These are phyloP conservation scores for Proteromonas lacertae DNA, from an alignment of 352 stramenopile genomes.

Conservation along the genomic window DNA sequence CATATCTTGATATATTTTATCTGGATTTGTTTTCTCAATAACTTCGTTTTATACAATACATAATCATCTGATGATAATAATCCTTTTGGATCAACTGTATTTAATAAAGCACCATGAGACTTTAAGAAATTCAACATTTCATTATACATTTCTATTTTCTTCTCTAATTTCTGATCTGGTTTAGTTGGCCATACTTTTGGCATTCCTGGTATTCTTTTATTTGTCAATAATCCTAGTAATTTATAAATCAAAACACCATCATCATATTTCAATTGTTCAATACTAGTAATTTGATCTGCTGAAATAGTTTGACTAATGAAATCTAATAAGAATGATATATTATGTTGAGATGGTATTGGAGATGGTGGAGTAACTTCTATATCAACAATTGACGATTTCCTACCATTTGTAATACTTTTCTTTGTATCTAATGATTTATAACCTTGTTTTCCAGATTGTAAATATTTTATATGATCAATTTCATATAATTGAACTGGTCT, in stretches of 20 bases:
- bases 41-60: slow-evolving; percentile 36
- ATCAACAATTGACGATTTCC: too few relatives aligned
- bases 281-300: slow-evolving; percentile 10
- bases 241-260: too few relatives aligned
- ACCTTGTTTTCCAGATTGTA: slow-evolving; percentile 3
- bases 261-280: slow-evolving; percentile 10
- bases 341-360: too few relatives aligned
- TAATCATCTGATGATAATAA: slow-evolving; percentile 26
- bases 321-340: too few relatives aligned
- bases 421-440: slow-evolving; percentile 5
- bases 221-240: too few relatives aligned
- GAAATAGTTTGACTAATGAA: too few relatives aligned
- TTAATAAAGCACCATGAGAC: slow-evolving; percentile 46
- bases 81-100: slow-evolving; percentile 25
- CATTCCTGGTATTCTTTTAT: too few relatives aligned
- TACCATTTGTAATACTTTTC: slow-evolving; percentile 4
- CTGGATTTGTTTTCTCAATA: slow-evolving; percentile 10
- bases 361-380: too few relatives aligned
- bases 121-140: slow-evolving; percentile 56
- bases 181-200: too few relatives aligned
- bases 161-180: too few relatives aligned
- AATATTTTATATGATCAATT: slow-evolving; percentile 5
- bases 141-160: slow-evolving; percentile 25
- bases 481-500: slow-evolving; percentile 7
- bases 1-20: too few relatives aligned